These are phyloP conservation scores for Acanthochlamys bracteata DNA, from an alignment of 106 monocot species.

Conservation along the genomic window DNA sequence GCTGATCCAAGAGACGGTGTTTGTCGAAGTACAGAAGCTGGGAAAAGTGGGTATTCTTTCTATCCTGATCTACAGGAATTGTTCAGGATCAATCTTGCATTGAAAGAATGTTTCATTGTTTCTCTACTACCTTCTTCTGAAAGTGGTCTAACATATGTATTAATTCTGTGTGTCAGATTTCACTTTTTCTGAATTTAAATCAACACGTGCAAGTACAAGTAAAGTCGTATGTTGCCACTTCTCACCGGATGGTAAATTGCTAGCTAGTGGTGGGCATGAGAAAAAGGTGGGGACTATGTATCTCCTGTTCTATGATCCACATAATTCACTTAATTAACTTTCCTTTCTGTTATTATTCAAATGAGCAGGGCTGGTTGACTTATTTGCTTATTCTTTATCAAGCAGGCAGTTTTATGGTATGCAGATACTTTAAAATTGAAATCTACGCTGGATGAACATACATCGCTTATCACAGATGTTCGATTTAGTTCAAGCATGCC, in stretches of 20 bases:
- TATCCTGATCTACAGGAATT: too few species aligned
- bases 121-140: too few species aligned
- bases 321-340: too few species aligned
- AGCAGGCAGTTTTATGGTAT: slow-evolving; percentile 74
- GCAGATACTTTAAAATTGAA: slow-evolving; percentile 59
- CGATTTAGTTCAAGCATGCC: slow-evolving; percentile 83
- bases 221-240: slow-evolving; percentile 96
- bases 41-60: slow-evolving; percentile 44
- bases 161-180: slow-evolving; percentile 45
- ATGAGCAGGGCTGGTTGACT: too few species aligned
- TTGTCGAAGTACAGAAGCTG: too few species aligned
- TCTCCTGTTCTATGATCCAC: too few species aligned
- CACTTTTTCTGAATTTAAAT: slow-evolving; percentile 52
- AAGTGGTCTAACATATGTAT: too few species aligned
- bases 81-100: too few species aligned
- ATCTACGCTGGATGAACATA: slow-evolving; percentile 70
- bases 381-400: too few species aligned
- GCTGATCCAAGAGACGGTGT: slow-evolving; percentile 87
- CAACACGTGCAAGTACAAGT: slow-evolving; percentile 62
- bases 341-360: slow-evolving; percentile 9
- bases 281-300: slow-evolving; percentile 72
- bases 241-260: slow-evolving; percentile 93
- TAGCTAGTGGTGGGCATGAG: slow-evolving; percentile 98
- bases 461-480: slow-evolving; percentile 63
- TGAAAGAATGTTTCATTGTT: too few species aligned